phyloP scores from a whole-genome alignment of 129 eudicot genomes.

The Pittosporum tobira region DNA sequence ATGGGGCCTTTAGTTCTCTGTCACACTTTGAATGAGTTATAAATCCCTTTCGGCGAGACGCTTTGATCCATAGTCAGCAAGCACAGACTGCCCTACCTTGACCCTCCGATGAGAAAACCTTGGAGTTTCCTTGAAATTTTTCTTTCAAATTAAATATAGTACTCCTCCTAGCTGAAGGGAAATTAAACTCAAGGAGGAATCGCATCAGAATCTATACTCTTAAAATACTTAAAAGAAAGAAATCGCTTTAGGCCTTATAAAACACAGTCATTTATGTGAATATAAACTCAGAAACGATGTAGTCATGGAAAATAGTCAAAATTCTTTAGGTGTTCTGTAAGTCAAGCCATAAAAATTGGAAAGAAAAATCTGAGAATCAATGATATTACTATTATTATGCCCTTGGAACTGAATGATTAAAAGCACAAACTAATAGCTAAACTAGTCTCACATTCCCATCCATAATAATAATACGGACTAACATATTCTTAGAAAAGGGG shows the following conservation, averaged over 20 bases:
- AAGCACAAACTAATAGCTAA: neutral
- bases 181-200: slow-evolving; percentile 2
- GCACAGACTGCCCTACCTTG: slow-evolving; percentile 3
- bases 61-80: slow-evolving; percentile 6
- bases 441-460: neutral
- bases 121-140: slow-evolving; percentile 10
- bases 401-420: neutral
- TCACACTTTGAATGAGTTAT: slow-evolving; percentile 5
- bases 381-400: no score
- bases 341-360: slow-evolving; percentile 1
- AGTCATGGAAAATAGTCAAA: no score
- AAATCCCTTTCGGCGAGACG: slow-evolving; percentile 24
- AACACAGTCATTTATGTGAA: neutral
- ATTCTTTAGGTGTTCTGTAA: neutral
- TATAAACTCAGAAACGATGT: no score
- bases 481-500: no score
- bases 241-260: neutral
- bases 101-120: neutral
- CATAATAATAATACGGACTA: no score
- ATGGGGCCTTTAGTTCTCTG: slow-evolving; percentile 8
- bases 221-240: slow-evolving; percentile 3
- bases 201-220: neutral
- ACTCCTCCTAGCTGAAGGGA: no score
- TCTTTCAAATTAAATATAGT: no score
- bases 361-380: neutral